Evolutionary conservation across 192 early-diverging fungal genomes (phyloP).

Genomic region (Dimargaris cristalligena): DNA sequence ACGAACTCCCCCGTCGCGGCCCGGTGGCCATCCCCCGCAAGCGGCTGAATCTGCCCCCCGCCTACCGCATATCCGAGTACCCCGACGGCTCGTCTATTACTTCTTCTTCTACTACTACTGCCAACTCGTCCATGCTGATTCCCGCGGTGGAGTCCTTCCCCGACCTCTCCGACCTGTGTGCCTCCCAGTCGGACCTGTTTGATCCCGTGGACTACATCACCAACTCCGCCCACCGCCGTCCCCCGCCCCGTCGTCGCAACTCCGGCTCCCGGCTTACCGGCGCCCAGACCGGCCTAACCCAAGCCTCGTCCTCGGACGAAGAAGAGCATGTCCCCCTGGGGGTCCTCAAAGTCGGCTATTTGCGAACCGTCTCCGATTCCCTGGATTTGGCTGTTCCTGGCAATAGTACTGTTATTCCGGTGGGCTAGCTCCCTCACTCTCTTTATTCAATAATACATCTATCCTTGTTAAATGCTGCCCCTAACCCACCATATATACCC

Average conservation of each 20-base stretch:
- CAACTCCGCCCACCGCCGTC: neutral
- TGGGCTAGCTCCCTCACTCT: no score
- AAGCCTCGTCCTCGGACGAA: neutral
- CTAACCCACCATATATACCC: no score
- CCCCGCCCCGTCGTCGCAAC: neutral
- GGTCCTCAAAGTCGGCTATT: neutral
- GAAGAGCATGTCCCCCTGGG: constrained; percentile 6
- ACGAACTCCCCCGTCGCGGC: no score
- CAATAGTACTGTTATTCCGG: no score
- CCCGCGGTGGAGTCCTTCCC: neutral
- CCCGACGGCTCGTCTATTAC: neutral
- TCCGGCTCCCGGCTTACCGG: neutral
- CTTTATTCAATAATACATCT: no score
- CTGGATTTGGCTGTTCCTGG: no score
- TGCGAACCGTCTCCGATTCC: neutral
- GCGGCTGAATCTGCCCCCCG: neutral
- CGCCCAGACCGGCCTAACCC: neutral
- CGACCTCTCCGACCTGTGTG: neutral
- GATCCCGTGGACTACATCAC: constrained; percentile 1
- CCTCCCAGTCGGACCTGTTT: constrained; percentile 1
- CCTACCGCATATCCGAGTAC: neutral
- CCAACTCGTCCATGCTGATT: neutral
- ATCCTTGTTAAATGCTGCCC: no score
- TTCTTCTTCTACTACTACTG: neutral
- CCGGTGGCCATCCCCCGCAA: no score